Evolutionary conservation across 192 early-diverging fungal species (phyloP).

Genomic region (Phlyctochytrium bullatum): DNA sequence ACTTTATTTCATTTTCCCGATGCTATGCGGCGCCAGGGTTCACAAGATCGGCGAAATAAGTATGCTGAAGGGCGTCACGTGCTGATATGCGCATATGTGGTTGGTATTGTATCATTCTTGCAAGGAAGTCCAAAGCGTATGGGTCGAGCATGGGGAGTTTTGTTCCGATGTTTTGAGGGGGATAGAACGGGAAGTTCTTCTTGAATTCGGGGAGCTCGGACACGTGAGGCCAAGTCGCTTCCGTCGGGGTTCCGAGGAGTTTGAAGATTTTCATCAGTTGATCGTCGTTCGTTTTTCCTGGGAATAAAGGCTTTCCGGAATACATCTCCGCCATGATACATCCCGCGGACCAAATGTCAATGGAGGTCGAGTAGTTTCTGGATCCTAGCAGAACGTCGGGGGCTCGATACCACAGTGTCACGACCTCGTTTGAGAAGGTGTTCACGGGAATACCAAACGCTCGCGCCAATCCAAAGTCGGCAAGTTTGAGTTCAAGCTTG

Average conservation of each 20-base stretch:
- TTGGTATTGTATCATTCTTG: constrained; percentile 70
- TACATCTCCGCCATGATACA: constrained; percentile 92
- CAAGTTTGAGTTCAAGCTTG: constrained; percentile 52
- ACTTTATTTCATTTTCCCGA: too few species aligned
- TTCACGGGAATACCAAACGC: constrained; percentile 96
- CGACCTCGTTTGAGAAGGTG: constrained; percentile 97
- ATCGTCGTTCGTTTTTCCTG: constrained; percentile 86
- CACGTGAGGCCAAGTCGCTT: constrained; percentile 80
- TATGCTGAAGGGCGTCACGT: constrained; percentile 64
- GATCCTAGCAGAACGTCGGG: constrained; percentile 95
- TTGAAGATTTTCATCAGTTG: constrained; percentile 93
- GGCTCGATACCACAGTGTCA: constrained; percentile 97
- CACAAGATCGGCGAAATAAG: constrained; percentile 70
- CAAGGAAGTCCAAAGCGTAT: constrained; percentile 78
- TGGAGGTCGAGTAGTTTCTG: constrained; percentile 89
- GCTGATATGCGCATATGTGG: constrained; percentile 79
- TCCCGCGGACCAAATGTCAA: constrained; percentile 97
- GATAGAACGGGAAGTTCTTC: constrained; percentile 69
- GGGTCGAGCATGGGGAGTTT: constrained; percentile 80
- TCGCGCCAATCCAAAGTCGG: constrained; percentile 96
- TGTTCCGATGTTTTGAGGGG: constrained; percentile 64
- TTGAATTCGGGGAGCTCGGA: constrained; percentile 88
- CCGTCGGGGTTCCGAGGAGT: constrained; percentile 64
- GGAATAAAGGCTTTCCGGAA: constrained; percentile 87
- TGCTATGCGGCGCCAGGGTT: constrained; percentile 1